A percentile compares a stretch with the other conserved stretches of the same genome.
phyloP scores from a whole-genome alignment of 768 basidiomycete species.

The Phylloporus arenicola region DNA sequence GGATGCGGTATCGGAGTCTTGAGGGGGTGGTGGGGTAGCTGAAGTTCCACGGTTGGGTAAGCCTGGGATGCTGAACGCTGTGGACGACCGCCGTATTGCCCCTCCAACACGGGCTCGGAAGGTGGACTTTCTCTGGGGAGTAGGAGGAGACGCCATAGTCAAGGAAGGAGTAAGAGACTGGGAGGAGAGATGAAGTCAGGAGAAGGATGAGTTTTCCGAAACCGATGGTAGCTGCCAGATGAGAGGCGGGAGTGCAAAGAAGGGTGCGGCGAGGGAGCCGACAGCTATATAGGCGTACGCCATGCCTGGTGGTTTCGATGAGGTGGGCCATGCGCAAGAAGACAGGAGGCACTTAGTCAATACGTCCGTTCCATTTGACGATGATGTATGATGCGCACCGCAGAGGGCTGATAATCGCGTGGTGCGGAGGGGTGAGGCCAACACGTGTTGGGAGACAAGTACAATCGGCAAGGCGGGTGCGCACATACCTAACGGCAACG shows the following conservation, averaged over 20 bases:
- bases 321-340: slow-evolving; percentile 27
- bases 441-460: slow-evolving; percentile 25
- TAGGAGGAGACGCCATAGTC: slow-evolving; percentile 24
- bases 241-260: slow-evolving; percentile 19
- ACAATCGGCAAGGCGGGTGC: slow-evolving; percentile 9
- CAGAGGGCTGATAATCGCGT: slow-evolving; percentile 33
- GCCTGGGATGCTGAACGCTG: slow-evolving; percentile 40
- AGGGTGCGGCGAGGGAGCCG: slow-evolving; percentile 15
- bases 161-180: slow-evolving; percentile 12
- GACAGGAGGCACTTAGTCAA: slow-evolving; percentile 22
- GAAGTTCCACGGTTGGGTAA: slow-evolving; percentile 29
- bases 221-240: slow-evolving; percentile 4
- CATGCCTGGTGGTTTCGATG: slow-evolving; percentile 34
- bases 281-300: slow-evolving; percentile 25
- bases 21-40: slow-evolving; percentile 22
- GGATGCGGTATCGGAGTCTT: slow-evolving; percentile 25
- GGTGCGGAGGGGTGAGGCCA: slow-evolving; percentile 23
- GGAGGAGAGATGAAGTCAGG: slow-evolving; percentile 8
- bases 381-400: slow-evolving; percentile 29
- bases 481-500: slow-evolving; percentile 9
- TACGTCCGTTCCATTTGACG: slow-evolving; percentile 15
- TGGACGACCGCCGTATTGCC: slow-evolving; percentile 57
- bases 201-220: neutral
- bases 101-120: slow-evolving; percentile 58
- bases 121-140: slow-evolving; percentile 35